Conservation (phyloP, 768 basidiomycete species). For the Auriscalpium vulgare region DNA sequence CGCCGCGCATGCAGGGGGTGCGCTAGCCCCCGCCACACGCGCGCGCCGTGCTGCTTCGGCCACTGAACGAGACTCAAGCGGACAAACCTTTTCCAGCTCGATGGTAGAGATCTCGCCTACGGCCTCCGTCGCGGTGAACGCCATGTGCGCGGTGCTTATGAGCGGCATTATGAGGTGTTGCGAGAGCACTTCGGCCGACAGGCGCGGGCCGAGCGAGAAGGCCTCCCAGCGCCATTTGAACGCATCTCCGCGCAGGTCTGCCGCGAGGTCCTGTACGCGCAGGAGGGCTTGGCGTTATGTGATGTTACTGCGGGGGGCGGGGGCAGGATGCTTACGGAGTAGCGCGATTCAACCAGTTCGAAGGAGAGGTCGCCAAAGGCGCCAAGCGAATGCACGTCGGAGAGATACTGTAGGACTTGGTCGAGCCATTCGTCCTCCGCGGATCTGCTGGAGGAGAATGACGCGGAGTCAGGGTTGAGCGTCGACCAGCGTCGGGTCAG, state of each 20-base stretch:
- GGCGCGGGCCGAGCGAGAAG: conserved; percentile 51
- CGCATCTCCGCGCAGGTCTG: conserved; percentile 46
- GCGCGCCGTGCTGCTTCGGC: too few species aligned
- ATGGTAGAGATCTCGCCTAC: conserved; percentile 45
- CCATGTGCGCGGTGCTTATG: conserved; percentile 61
- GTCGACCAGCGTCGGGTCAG: conserved; percentile 56
- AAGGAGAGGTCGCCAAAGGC: conserved; percentile 50
- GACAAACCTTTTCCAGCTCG: conserved; percentile 59
- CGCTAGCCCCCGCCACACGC: too few species aligned
- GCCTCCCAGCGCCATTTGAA: conserved; percentile 83
- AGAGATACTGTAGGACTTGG: conserved; percentile 43
- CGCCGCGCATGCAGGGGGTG: background rate
- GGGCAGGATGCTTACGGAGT: conserved; percentile 38
- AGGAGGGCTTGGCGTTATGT: conserved; percentile 1
- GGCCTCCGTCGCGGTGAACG: conserved; percentile 53
- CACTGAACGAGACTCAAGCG: too few species aligned
- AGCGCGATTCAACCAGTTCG: conserved; percentile 48
- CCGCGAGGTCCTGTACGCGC: conserved; percentile 51
- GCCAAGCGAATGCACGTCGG: conserved; percentile 55
- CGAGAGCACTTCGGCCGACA: conserved; percentile 67
- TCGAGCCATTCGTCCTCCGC: conserved; percentile 61
- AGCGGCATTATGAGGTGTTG: conserved; percentile 72
- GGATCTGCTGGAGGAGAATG: conserved; percentile 20
- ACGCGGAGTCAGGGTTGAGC: conserved; percentile 36
- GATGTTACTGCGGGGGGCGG: conserved; percentile 11